Conservation (phyloP, 176 grass and related monocot species). For the Elaeis guineensis region DNA sequence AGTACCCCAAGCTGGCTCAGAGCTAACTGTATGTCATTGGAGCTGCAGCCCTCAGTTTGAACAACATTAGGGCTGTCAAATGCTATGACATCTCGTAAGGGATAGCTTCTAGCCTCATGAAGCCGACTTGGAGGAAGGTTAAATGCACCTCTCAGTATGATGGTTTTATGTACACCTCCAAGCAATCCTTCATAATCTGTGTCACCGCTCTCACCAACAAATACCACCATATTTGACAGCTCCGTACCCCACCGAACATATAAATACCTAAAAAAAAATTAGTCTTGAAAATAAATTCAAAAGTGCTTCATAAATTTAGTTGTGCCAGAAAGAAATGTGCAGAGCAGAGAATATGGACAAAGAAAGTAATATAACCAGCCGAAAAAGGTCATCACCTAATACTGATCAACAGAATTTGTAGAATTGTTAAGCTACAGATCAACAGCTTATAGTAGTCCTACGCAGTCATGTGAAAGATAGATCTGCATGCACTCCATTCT, state of each 20-base stretch:
- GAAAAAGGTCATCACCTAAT: too few species aligned
- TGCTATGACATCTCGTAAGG: slow-evolving; percentile 51
- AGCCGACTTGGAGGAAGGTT: slow-evolving; percentile 47
- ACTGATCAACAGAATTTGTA: too few species aligned
- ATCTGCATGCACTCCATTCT: too few species aligned
- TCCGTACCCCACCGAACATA: slow-evolving; percentile 65
- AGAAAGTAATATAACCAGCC: too few species aligned
- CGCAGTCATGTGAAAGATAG: too few species aligned
- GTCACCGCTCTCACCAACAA: slow-evolving; percentile 78
- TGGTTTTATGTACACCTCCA: slow-evolving; percentile 57
- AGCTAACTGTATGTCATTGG: slow-evolving; percentile 31
- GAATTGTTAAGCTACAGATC: too few species aligned
- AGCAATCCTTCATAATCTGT: slow-evolving; percentile 78
- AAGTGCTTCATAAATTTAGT: too few species aligned
- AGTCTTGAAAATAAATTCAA: too few species aligned
- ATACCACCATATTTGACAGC: slow-evolving; percentile 58
- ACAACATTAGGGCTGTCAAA: slow-evolving; percentile 60
- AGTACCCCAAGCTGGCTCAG: slow-evolving; percentile 45
- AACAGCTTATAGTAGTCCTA: too few species aligned
- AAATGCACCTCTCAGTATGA: slow-evolving; percentile 63
- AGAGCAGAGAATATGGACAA: too few species aligned
- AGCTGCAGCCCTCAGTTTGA: slow-evolving; percentile 39
- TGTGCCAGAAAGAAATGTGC: too few species aligned
- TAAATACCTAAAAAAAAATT: slow-evolving; percentile 43
- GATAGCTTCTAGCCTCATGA: slow-evolving; percentile 51